Evolutionary conservation across 2,329 filamentous ascomycete species (phyloP), one percentile per base, ranked within the genome.

Genomic region (Penicillium freii): DNA sequence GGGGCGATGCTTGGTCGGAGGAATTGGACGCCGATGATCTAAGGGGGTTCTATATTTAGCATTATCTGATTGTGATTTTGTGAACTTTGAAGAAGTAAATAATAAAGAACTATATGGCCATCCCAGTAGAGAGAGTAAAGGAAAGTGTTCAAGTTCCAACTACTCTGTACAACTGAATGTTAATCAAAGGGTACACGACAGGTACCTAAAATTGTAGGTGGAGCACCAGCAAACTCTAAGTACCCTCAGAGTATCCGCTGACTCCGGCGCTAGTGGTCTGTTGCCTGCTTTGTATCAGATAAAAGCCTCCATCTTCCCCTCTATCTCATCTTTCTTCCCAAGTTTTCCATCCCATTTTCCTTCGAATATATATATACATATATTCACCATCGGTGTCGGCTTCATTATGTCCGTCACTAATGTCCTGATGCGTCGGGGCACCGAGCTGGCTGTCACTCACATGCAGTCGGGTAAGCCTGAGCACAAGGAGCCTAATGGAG

Each of bases 391-490:
- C 42, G 17, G 39, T 44, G 50, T 34, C 13, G 19, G 38, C 27
- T 51, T 44, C 39, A 64, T 36, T 59, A 75, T 75, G 72, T 27
- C 57, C 34, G 59, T 66, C 40, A 64, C 65, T 49, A 62, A 64
- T 54, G 63, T 67, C 43, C 54, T 77, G 51, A 63, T 75, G 59
- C 72, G 75, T 50, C 73, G 75, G 45, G 70, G 74, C 51, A 57
- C 73, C 36, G 73, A 76, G 58, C 57, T 67, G 49, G 70, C 64
- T 56, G 64, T 66, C 19, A 57, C 64, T 51, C 61, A 69, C 11
- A 55, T 71, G 38, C 50, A 53, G 51, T 60, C 66, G n/a, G 60
- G 65, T 47, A 61, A 64, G 31, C 56, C 61, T n/a, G 61, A 67
- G 15, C 56, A 64, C 33, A 48, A 66, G 29, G 46, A 59, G 38